Percentiles rank a stretch among this genome's conserved stretches.
These are phyloP conservation scores for Trichoderma sp. DNA, from an alignment of 2,329 filamentous ascomycete species.

Conservation along the genomic window DNA sequence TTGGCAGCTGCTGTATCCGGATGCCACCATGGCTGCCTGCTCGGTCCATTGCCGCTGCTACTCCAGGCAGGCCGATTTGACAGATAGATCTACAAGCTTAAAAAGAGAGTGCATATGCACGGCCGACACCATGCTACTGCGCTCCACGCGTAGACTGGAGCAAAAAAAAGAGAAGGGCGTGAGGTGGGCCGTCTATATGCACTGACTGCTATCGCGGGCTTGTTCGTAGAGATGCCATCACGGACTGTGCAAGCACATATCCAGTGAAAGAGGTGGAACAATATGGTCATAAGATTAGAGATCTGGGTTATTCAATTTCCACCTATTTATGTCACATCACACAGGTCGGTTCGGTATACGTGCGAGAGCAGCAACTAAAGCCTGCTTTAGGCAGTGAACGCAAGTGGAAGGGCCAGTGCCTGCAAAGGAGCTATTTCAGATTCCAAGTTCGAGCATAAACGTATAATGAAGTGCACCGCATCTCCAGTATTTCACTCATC, in stretches of 20 bases:
- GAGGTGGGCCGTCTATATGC: not conserved
- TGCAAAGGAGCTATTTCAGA: not conserved
- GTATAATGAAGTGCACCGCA: too few species aligned
- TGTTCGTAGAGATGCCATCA: not conserved
- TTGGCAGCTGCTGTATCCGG: not conserved
- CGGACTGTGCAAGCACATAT: not conserved
- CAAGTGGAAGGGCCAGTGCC: not conserved
- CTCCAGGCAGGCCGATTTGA: not conserved
- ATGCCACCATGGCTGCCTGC: not conserved
- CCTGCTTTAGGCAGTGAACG: not conserved
- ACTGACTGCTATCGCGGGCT: not conserved
- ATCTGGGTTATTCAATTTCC: not conserved
- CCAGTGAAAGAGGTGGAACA: not conserved
- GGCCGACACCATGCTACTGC: not conserved
- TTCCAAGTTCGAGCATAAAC: not conserved
- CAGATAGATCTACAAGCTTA: conserved; percentile 1
- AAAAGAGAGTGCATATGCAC: conserved; percentile 11
- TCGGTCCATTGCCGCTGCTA: not conserved
- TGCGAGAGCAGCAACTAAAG: not conserved
- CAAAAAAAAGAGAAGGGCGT: too few species aligned
- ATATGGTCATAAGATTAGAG: not conserved
- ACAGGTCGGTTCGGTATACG: not conserved
- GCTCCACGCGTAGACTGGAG: not conserved
- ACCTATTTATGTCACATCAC: not conserved
- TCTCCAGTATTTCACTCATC: too few species aligned